Evolutionary conservation across 768 basidiomycete species (phyloP), one percentile per base, ranked within the genome.

Genomic region (Infundibulicybe gibba): DNA sequence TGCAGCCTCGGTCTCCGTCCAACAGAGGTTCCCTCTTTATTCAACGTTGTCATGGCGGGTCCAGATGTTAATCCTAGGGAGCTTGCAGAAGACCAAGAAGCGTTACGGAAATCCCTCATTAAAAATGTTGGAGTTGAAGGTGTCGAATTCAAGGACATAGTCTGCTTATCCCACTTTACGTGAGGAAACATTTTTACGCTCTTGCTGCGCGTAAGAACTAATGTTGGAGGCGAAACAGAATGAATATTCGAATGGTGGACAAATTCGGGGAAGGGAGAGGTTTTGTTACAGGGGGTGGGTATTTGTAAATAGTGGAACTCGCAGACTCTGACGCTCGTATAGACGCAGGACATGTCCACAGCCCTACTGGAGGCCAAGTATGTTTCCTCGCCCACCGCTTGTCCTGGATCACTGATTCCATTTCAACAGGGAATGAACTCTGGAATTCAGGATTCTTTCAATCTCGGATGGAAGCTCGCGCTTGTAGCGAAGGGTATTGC

Each of bases 321-420:
- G 38, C 11, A 35, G 39, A 42, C 9, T 11, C 5, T 17, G 5
- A 33, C 17, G 41, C 2, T 45, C 44, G n/a, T 32, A 13, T 45
- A 80, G 78, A 80, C 52, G 69, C 74, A 17, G 76, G 73, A 0
- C 79, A 80, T 47, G 61, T 69, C 17, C 74, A 76, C 47, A 66
- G 66, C 25, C 72, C 71, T 13, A 62, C 62, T 6, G 75, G 75
- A n/a, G 73, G 66, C 1, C 35, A 38, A 10, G 35, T 25, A 25
- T 4, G 35, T 38, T 6, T 19, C 35, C 14, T 19, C 10, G 35
- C 35, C 10, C 6, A 3, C 6, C 35, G 35, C 35, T 19, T 14
- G 14, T 6, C 10, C 6, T 10, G 10, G 10, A 38, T 38, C 14
- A 3, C 35, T 38, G 4, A 38, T 38, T 38, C 35, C 10, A 10